A percentile compares a stretch with the other conserved stretches of the same genome.
Conservation (phyloP, 306 rosid species). For the Trichosanthes cucumerina region DNA sequence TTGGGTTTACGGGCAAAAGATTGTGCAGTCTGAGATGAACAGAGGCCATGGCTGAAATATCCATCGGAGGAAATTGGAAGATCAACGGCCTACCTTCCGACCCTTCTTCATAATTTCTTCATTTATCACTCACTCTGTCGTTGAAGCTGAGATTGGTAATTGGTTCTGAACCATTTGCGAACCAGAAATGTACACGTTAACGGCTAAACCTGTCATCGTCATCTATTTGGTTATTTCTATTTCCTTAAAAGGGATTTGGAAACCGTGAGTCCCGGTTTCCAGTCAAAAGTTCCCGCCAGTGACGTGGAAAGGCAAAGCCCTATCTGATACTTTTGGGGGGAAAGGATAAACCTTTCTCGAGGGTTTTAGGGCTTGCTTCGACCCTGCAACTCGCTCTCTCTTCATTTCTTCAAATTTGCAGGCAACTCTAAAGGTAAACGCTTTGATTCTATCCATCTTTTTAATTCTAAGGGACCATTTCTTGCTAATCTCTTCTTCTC, state of each 20-base stretch:
- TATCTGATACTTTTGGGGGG: background rate
- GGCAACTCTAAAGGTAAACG: background rate
- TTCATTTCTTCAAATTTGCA: background rate
- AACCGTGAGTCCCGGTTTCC: slow-evolving; percentile 21
- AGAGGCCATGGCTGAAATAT: slow-evolving; percentile 31
- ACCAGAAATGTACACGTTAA: slow-evolving; percentile 54
- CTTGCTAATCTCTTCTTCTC: background rate
- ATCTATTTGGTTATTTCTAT: background rate
- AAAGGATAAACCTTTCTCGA: slow-evolving; percentile 1
- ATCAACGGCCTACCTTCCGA: background rate
- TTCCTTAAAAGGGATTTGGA: background rate
- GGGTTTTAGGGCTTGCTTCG: slow-evolving; percentile 1
- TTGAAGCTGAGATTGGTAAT: background rate
- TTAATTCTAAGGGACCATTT: background rate
- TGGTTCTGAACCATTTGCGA: slow-evolving; percentile 26
- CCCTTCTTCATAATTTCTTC: background rate
- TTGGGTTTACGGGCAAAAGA: slow-evolving; percentile 27
- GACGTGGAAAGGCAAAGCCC: background rate
- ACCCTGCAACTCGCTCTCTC: background rate
- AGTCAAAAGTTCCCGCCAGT: slow-evolving; percentile 11
- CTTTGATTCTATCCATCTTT: background rate
- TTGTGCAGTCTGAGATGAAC: slow-evolving; percentile 41
- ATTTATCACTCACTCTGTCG: slow-evolving; percentile 12
- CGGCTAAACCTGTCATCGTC: slow-evolving; percentile 22
- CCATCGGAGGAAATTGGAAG: background rate